A percentile compares a stretch with the other conserved stretches of the same genome.
Evolutionary conservation across 306 rosid species (phyloP).

Genomic region (Alnus glutinosa): DNA sequence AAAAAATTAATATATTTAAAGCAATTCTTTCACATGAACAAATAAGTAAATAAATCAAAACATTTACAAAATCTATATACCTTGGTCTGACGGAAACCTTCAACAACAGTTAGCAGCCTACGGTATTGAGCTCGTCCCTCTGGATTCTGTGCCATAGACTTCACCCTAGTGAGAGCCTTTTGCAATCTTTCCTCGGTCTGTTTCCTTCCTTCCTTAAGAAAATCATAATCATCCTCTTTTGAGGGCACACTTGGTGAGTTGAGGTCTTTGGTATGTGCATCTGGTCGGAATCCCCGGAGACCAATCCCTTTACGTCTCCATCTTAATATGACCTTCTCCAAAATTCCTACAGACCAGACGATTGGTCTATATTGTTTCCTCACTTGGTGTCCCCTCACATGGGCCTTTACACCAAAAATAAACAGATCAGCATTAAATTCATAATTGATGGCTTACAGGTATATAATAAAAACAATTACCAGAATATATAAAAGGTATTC

Average conservation of each 20-base stretch:
- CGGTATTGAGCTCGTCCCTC: constrained; percentile 93
- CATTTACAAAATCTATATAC: constrained; percentile 37
- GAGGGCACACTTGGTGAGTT: constrained; percentile 26
- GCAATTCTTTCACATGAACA: neutral
- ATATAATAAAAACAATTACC: neutral
- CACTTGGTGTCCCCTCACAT: constrained; percentile 92
- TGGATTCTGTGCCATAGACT: constrained; percentile 94
- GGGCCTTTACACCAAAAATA: constrained; percentile 62
- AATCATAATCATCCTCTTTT: constrained; percentile 79
- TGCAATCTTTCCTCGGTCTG: constrained; percentile 85
- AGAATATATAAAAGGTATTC: neutral
- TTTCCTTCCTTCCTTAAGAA: constrained; percentile 78
- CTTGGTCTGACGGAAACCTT: constrained; percentile 76
- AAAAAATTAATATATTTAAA: neutral
- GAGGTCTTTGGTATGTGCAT: constrained; percentile 49
- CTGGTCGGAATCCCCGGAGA: constrained; percentile 77
- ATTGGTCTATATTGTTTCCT: constrained; percentile 74
- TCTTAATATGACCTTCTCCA: constrained; percentile 82
- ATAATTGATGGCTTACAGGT: neutral
- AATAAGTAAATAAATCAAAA: neutral
- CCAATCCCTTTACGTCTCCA: constrained; percentile 96
- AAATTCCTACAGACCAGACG: constrained; percentile 84
- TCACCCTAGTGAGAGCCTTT: constrained; percentile 87
- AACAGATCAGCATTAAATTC: constrained; percentile 34
- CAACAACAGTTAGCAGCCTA: constrained; percentile 76